Base-by-base conservation (phyloP, 2,329 filamentous ascomycete species). In the Daldinia eschscholtzii region DNA sequence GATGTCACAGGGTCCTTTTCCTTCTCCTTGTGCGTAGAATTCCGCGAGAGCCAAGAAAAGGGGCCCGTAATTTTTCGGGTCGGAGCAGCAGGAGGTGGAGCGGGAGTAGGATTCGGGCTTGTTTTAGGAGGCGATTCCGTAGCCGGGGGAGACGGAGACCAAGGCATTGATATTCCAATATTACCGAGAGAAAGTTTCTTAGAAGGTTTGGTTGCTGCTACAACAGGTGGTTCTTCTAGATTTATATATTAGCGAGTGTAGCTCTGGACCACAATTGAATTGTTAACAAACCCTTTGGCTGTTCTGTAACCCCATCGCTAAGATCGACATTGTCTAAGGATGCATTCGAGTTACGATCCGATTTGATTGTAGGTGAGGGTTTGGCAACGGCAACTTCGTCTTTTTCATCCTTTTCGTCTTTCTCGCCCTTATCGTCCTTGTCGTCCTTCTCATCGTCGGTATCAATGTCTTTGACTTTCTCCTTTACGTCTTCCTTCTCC, bases 11-110 rank as follows among this genome's bases (percentile, higher is more conserved):
- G 74, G 10, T 88, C 85, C 70, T 86, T 75, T 7, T 88, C 85
- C 71, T 86, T 86, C 3, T 88, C 84, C 70, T 86, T 86, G 3
- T 85, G 83, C 39, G 86, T 85, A 10, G 89, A 88, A 78, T 86
- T 91, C 72, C 93, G 85, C 35, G 93, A 93, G 42, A 97, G 86
- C 90, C 93, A 95, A 42, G 93, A 89, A 75, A 97, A 97, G n/a
- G 92, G 93, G 73, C 93, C 93, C 7, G 93, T 94, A 62, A 97
- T 87, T 79, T 96, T 97, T 76, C 93, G 86, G 67, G 86, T 72
- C 12, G 83, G 81, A 1, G 84, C 81, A 20, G 69, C 79, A 70
- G 68, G 76, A 57, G 69, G 70, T 28, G 78, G 75, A 3, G 80
- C 65, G 76, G 52, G 72, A 60, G 76, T 73, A 69, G 77, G 74